Conservation (phyloP, 139 green algal genomes). For the Chlamydomonas sp. region DNA sequence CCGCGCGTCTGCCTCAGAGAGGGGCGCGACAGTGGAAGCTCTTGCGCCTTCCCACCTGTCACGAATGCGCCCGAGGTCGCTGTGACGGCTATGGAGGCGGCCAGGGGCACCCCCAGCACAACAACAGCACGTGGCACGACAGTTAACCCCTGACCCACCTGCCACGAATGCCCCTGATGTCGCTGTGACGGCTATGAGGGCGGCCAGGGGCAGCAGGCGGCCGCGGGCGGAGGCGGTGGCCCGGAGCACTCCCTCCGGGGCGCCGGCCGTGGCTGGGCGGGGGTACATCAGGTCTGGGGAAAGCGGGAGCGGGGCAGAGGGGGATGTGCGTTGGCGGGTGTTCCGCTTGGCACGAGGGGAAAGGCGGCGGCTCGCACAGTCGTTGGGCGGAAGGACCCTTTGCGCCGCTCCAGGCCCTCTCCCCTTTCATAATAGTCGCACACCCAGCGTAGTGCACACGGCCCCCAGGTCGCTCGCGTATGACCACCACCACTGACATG, state of each 20-base stretch:
- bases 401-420: too few species aligned
- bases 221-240: slow-evolving; percentile 54
- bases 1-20: too few species aligned
- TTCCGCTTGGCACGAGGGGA: background rate
- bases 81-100: slow-evolving; percentile 89
- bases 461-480: too few species aligned
- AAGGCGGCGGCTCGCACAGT: background rate
- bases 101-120: slow-evolving; percentile 37
- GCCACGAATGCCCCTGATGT: slow-evolving; percentile 89
- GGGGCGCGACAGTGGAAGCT: too few species aligned
- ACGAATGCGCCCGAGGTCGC: slow-evolving; percentile 90
- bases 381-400: too few species aligned
- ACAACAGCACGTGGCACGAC: background rate
- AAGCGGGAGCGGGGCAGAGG: background rate
- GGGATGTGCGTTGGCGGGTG: too few species aligned
- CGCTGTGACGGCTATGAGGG: slow-evolving; percentile 91
- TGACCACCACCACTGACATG: too few species aligned
- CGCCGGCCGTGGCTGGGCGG: slow-evolving; percentile 7
- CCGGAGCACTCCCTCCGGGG: background rate
- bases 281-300: slow-evolving; percentile 36
- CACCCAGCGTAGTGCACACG: too few species aligned
- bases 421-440: too few species aligned
- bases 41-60: slow-evolving; percentile 26
- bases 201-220: slow-evolving; percentile 76
- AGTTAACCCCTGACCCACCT: slow-evolving; percentile 13